Base-by-base conservation (phyloP, 345 rosid species). In the Corchorus capsularis region DNA sequence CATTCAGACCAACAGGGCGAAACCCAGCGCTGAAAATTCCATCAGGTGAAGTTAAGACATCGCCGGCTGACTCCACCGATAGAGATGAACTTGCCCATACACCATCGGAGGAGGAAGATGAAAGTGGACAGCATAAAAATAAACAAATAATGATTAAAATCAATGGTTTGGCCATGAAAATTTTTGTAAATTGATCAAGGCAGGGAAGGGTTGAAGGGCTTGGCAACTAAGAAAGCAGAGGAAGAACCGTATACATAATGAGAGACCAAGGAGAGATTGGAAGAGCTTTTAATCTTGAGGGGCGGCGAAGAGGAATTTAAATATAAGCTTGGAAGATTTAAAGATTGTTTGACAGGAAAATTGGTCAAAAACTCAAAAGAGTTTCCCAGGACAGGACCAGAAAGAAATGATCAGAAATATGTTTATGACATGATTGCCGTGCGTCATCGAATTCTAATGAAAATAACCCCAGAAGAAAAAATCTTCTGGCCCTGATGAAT, bases 1-100 rank as follows among this genome's bases (percentile, higher is more conserved):
- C 72, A 15, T 75, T 75, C 10, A 41, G 15, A 4, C 78, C 78
- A 4, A 75, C 17, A 8, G 71, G 22, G 27, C 65, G 35, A 55
- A 75, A 75, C 2, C 78, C 78, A 12, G 78, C 72, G 43, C 43
- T 53, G 72, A 75, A 75, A 22, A 22, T 55, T 16, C 71, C 71
- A 53, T 52, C 37, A 14, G 63, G 39, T 37, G 78, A 75, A 41
- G 35, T 64, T 15, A 75, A 66, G 10, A 65, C 78, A 65, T 65
- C 54, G 10, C 50, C 63, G 16, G 4, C 0, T 4, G 14, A 53
- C 6, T 75, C 77, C 17, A 63, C 77, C 2, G 69, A 62, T 3
- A 74, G n/a, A 6, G 70, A 63, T 22, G 55, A 22, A 19, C 78
- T 73, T 3, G 20, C 56, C 3, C 52, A 32, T 8, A 82, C 20